phyloP scores from a whole-genome alignment of 2,329 filamentous ascomycete species.

The Ophiocordyceps camponoti-saundersi region DNA sequence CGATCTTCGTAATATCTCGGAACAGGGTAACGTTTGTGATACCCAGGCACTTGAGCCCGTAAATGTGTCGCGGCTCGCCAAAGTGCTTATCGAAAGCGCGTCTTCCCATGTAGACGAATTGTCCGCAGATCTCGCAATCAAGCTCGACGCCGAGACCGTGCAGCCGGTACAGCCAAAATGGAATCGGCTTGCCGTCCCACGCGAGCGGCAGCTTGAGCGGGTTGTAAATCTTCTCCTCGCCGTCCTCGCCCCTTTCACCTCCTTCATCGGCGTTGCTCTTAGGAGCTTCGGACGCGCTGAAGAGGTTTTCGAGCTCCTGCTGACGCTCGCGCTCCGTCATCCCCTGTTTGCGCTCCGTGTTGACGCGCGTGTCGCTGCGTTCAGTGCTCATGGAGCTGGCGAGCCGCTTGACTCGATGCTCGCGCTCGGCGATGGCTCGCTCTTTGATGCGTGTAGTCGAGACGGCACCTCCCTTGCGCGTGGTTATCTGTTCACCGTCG shows the following conservation, averaged over 20 bases:
- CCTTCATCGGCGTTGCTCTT: conserved; percentile 29
- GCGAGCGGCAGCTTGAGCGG: conserved; percentile 87
- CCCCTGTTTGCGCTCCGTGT: conserved; percentile 89
- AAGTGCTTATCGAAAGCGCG: conserved; percentile 98
- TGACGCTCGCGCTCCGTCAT: conserved; percentile 95
- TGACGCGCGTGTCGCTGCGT: conserved; percentile 75
- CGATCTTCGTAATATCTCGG: conserved; percentile 82
- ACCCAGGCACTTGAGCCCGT: conserved; percentile 83
- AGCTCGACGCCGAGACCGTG: conserved; percentile 93
- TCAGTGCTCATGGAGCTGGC: conserved; percentile 72
- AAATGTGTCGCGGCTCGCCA: conserved; percentile 82
- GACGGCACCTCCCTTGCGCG: conserved; percentile 8
- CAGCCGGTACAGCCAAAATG: conserved; percentile 96
- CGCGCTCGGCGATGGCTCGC: conserved; percentile 74
- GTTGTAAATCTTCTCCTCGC: conserved; percentile 87
- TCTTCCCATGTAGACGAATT: conserved; percentile 96
- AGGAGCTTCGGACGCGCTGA: conserved; percentile 24
- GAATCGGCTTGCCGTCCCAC: conserved; percentile 98
- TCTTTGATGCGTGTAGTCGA: conserved; percentile 57
- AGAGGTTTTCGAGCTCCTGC: conserved; percentile 80
- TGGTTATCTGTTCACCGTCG: conserved; percentile 11
- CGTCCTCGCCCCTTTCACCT: conserved; percentile 56
- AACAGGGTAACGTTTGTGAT: conserved; percentile 86
- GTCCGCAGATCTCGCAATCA: conserved; percentile 89
- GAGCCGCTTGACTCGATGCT: conserved; percentile 67